Evolutionary conservation across 2,329 filamentous ascomycete genomes (phyloP).

Genomic region (Arthrocladium fulminans): DNA sequence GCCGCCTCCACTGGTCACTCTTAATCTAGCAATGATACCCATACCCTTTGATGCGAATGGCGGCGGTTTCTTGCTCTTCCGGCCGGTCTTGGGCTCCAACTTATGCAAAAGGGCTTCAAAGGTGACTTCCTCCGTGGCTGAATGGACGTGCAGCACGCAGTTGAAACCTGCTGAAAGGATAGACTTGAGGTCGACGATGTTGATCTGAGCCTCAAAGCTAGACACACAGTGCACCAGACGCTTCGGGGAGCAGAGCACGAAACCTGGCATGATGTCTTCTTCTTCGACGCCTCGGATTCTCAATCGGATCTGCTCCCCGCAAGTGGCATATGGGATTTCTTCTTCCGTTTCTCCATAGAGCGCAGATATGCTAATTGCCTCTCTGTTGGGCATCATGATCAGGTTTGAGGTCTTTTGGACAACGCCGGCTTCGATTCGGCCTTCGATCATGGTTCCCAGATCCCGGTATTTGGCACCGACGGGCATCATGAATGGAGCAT

Average conservation of each 20-base stretch:
- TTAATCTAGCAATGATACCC: conserved; percentile 84
- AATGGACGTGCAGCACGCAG: conserved; percentile 94
- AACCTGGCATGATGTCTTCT: conserved; percentile 90
- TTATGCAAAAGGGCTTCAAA: conserved; percentile 83
- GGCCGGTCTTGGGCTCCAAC: conserved; percentile 84
- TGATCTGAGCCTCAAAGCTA: conserved; percentile 91
- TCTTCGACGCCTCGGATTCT: conserved; percentile 92
- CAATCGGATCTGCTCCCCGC: conserved; percentile 88
- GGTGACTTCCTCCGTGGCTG: conserved; percentile 94
- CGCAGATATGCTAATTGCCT: conserved; percentile 69
- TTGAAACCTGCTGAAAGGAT: conserved; percentile 94
- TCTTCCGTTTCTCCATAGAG: conserved; percentile 96
- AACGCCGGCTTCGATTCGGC: conserved; percentile 91
- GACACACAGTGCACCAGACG: conserved; percentile 83
- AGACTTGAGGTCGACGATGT: conserved; percentile 85
- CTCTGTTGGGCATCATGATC: conserved; percentile 92
- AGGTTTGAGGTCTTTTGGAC: conserved; percentile 81
- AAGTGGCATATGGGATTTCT: conserved; percentile 70
- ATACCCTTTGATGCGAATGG: conserved; percentile 73
- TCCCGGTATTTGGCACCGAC: conserved; percentile 93
- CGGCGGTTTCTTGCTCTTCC: conserved; percentile 88
- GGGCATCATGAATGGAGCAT: conserved; percentile 99
- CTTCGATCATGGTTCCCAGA: conserved; percentile 94
- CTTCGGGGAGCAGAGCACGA: conserved; percentile 91
- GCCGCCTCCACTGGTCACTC: conserved; percentile 76